Base-by-base conservation (phyloP, 192 early-diverging fungal species). In the Thoreauomyces humboldtii region DNA sequence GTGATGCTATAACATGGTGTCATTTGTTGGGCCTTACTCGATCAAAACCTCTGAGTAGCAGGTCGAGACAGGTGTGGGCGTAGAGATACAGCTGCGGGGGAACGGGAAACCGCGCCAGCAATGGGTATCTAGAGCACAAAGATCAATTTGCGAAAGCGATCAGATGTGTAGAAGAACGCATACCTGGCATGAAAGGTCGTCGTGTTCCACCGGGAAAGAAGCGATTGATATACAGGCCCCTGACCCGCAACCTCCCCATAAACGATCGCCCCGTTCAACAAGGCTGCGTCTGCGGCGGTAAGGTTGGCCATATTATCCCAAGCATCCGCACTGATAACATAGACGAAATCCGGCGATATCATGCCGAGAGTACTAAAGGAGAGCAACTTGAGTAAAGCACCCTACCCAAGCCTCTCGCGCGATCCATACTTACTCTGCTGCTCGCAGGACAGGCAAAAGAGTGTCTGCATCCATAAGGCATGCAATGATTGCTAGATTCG, bases 1-100 rank as follows among this genome's bases (percentile, higher is more conserved):
- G n/a, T n/a, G n/a, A n/a, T n/a, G n/a, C n/a, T n/a, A n/a, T n/a
- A n/a, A n/a, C n/a, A n/a, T n/a, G n/a, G n/a, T n/a, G n/a, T n/a
- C n/a, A n/a, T n/a, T n/a, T n/a, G n/a, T n/a, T 34, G 22, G 29
- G 34, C 2, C 55, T 17, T 36, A 57, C 55, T n/a, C 7, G 19
- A 31, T 66, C 41, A 27, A 45, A 66, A n/a, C 53, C 64, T 9
- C 64, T 24, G 5, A 66, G 14, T 9, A 66, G 21, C 37, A 66
- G 41, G 12, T 66, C 64, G 14, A 66, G 43, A 25, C 64, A 66
- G 17, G 53, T 32, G 25, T 55, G 53, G 12, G 33, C 19, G 44
- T 32, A 61, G 19, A 46, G 24, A 44, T 25, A 52, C 28, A 14
- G 22, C 14, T 22, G 46, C 25, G 58, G 48, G 11, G 35, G 55